Percentiles rank a stretch among this genome's conserved stretches.
These are phyloP conservation scores for Gossypium anomalum DNA, from an alignment of 345 rosid species.

Conservation along the genomic window DNA sequence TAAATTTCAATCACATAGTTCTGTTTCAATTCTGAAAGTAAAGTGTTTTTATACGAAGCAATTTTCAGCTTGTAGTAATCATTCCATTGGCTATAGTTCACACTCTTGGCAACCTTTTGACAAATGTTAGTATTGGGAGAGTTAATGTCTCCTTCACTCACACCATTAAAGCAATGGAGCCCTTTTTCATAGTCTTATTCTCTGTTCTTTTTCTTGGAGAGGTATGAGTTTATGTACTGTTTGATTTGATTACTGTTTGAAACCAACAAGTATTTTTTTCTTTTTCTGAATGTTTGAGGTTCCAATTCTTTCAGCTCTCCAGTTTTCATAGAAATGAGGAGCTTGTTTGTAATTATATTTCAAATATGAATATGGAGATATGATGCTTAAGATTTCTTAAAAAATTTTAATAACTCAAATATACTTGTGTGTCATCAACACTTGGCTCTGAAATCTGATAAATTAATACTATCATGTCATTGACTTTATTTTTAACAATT, in stretches of 20 bases:
- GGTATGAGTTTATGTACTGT: conserved; percentile 28
- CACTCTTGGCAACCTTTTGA: conserved; percentile 75
- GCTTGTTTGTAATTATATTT: too few relatives aligned
- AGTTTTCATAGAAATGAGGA: too few relatives aligned
- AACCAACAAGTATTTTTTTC: background rate
- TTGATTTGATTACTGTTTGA: background rate
- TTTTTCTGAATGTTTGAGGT: background rate
- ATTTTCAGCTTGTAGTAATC: conserved; percentile 56
- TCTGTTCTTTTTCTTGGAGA: conserved; percentile 61
- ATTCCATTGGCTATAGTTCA: conserved; percentile 72
- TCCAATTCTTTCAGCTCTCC: background rate
- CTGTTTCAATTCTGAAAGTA: background rate
- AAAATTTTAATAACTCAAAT: too few relatives aligned
- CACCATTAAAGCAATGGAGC: conserved; percentile 94
- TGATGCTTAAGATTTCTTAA: too few relatives aligned
- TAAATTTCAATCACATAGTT: background rate
- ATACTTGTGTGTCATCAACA: too few relatives aligned
- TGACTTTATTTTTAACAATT: background rate
- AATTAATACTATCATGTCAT: too few relatives aligned
- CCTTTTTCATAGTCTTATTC: conserved; percentile 77
- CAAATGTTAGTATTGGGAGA: conserved; percentile 69
- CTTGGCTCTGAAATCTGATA: too few relatives aligned
- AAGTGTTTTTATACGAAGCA: background rate
- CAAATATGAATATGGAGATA: too few relatives aligned
- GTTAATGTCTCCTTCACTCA: conserved; percentile 90